phyloP scores from a whole-genome alignment of 129 eudicot genomes.

The Mikania micrantha region DNA sequence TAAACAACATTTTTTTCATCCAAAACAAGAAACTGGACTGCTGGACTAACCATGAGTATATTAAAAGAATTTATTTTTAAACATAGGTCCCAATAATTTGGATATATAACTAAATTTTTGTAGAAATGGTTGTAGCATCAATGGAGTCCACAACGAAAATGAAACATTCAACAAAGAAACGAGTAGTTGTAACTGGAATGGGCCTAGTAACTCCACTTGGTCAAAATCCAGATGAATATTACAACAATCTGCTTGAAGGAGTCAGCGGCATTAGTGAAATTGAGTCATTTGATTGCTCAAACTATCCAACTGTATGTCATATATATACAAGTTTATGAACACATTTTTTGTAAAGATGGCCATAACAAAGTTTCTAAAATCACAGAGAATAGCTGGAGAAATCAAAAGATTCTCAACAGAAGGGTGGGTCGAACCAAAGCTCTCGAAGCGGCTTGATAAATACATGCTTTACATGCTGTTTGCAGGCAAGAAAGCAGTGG shows the following conservation, averaged over 20 bases:
- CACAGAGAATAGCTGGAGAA: conserved; percentile 84
- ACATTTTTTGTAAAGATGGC: background rate
- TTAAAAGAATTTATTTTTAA: too few relatives aligned
- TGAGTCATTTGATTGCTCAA: conserved; percentile 68
- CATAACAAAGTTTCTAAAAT: conserved; percentile 11
- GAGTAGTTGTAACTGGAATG: conserved; percentile 90
- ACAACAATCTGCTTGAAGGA: conserved; percentile 77
- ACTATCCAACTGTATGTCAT: conserved; percentile 62
- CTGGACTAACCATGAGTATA: too few relatives aligned
- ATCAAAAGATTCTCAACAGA: conserved; percentile 65
- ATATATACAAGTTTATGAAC: background rate
- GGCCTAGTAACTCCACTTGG: conserved; percentile 82
- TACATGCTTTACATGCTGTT: conserved; percentile 83
- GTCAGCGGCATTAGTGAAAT: conserved; percentile 76
- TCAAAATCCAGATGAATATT: conserved; percentile 55
- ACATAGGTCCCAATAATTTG: too few relatives aligned
- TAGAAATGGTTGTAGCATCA: conserved; percentile 34
- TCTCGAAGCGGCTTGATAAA: conserved; percentile 62
- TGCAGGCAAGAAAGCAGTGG: conserved; percentile 88
- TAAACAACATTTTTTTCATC: too few relatives aligned
- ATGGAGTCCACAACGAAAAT: conserved; percentile 22
- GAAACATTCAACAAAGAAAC: conserved; percentile 41
- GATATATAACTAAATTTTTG: background rate
- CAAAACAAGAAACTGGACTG: too few relatives aligned
- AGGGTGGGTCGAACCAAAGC: conserved; percentile 69